Conservation (phyloP, 352 stramenopile species). For the Globisporangium nodosum region DNA sequence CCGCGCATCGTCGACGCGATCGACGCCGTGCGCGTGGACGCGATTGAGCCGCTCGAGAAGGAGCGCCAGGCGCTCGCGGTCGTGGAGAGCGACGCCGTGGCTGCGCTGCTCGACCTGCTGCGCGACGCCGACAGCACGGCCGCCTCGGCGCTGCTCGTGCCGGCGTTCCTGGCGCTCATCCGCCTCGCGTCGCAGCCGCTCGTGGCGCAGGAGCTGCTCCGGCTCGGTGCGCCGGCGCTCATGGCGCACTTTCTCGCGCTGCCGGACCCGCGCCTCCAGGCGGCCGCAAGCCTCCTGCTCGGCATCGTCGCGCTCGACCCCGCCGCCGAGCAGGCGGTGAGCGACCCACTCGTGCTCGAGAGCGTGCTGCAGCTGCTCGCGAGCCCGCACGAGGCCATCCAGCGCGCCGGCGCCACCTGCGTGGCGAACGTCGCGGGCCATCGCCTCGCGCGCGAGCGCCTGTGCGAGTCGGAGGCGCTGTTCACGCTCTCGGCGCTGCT, state of each 20-base stretch:
- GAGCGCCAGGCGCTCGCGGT: slow-evolving; percentile 46
- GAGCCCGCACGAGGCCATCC: slow-evolving; percentile 57
- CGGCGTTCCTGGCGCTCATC: slow-evolving; percentile 62
- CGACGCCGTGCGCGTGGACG: slow-evolving; percentile 23
- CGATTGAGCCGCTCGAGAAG: slow-evolving; percentile 18
- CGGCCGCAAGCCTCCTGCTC: slow-evolving; percentile 51
- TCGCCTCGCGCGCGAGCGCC: slow-evolving; percentile 27
- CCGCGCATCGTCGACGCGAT: slow-evolving; percentile 31
- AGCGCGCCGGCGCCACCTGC: slow-evolving; percentile 44
- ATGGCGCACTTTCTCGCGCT: slow-evolving; percentile 38
- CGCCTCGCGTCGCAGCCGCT: slow-evolving; percentile 44
- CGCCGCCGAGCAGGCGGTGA: slow-evolving; percentile 20
- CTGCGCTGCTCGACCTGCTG: slow-evolving; percentile 38
- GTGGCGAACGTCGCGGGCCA: slow-evolving; percentile 48
- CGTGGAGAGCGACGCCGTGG: slow-evolving; percentile 47
- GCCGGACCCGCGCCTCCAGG: slow-evolving; percentile 51
- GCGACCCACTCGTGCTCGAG: slow-evolving; percentile 29
- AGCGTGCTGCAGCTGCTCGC: slow-evolving; percentile 35
- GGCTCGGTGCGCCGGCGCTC: slow-evolving; percentile 33
- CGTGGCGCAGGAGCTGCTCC: slow-evolving; percentile 47
- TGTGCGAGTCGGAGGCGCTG: slow-evolving; percentile 45
- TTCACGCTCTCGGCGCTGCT: slow-evolving; percentile 40
- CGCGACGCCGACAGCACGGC: slow-evolving; percentile 38
- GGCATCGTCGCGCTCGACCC: slow-evolving; percentile 59
- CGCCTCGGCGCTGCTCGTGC: slow-evolving; percentile 49